These are phyloP conservation scores for Solanum hybrid DNA, from an alignment of 305 asterid species.

Conservation along the genomic window DNA sequence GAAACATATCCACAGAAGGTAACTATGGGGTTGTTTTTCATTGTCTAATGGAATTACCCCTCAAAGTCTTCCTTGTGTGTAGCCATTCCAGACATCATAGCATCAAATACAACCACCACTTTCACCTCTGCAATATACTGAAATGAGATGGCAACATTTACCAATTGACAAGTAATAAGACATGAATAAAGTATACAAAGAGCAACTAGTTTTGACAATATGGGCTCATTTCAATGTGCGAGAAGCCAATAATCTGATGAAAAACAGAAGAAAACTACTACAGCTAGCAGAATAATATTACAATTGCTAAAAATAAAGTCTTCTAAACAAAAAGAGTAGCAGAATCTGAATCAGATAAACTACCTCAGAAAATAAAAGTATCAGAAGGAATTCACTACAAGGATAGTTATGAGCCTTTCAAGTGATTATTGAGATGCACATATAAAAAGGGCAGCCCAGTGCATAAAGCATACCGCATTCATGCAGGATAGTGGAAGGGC, in stretches of 20 bases:
- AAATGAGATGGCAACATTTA: slow-evolving; percentile 1
- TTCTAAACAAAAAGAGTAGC: background rate
- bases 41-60: slow-evolving; percentile 45
- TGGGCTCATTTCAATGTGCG: background rate
- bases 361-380: background rate
- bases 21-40: slow-evolving; percentile 7
- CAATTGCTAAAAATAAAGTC: background rate
- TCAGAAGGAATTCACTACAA: background rate
- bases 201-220: background rate
- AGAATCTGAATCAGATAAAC: background rate
- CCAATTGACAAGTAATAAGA: background rate
- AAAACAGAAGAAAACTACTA: background rate
- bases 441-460: background rate
- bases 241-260: background rate
- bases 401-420: background rate
- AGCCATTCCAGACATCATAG: slow-evolving; percentile 86
- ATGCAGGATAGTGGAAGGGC: background rate
- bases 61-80: slow-evolving; percentile 73
- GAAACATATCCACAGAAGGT: slow-evolving; percentile 6
- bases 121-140: slow-evolving; percentile 65
- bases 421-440: background rate
- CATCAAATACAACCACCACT: slow-evolving; percentile 97
- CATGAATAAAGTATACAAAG: background rate
- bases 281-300: background rate
- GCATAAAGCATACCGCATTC: background rate